Conservation (phyloP, 208 protist species). For the Trypanosoma scelopori region DNA sequence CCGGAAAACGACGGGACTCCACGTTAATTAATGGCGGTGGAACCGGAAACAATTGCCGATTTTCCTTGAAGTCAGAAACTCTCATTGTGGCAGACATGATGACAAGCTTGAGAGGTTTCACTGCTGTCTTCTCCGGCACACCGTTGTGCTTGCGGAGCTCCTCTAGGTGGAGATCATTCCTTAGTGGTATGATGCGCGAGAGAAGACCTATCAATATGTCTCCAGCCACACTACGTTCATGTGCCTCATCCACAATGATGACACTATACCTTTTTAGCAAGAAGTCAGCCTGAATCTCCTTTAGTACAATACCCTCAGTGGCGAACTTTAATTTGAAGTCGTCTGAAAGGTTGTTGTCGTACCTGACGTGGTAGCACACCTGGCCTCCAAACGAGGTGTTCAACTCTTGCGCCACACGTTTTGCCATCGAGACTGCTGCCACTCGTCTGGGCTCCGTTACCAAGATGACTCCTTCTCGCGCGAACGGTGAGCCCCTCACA, state of each 20-base stretch:
- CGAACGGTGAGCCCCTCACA: conserved; percentile 58
- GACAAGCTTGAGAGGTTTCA: conserved; percentile 88
- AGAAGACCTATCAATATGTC: conserved; percentile 99
- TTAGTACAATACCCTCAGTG: conserved; percentile 99
- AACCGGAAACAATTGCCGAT: conserved; percentile 94
- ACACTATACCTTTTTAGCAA: conserved; percentile 95
- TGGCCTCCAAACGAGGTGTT: conserved; percentile 84
- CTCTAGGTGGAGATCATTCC: conserved; percentile 87
- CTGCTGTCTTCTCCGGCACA: conserved; percentile 42
- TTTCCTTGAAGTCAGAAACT: conserved; percentile 92
- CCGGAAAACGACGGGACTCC: conserved; percentile 95
- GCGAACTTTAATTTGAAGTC: conserved; percentile 96
- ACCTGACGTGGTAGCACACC: conserved; percentile 98
- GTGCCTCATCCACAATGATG: conserved; percentile 99
- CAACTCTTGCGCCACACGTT: conserved; percentile 97
- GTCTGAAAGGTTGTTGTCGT: conserved; percentile 95
- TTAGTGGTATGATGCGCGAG: conserved; percentile 96
- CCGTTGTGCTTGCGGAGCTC: conserved; percentile 56
- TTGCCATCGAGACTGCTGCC: conserved; percentile 98
- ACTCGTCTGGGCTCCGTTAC: conserved; percentile 99
- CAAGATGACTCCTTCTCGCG: conserved; percentile 81
- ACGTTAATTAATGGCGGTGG: conserved; percentile 95
- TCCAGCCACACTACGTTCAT: conserved; percentile 90
- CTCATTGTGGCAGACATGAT: conserved; percentile 95
- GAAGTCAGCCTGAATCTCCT: conserved; percentile 97